phyloP scores from a whole-genome alignment of 768 basidiomycete species.

The Sporobolomyces pararoseus region DNA sequence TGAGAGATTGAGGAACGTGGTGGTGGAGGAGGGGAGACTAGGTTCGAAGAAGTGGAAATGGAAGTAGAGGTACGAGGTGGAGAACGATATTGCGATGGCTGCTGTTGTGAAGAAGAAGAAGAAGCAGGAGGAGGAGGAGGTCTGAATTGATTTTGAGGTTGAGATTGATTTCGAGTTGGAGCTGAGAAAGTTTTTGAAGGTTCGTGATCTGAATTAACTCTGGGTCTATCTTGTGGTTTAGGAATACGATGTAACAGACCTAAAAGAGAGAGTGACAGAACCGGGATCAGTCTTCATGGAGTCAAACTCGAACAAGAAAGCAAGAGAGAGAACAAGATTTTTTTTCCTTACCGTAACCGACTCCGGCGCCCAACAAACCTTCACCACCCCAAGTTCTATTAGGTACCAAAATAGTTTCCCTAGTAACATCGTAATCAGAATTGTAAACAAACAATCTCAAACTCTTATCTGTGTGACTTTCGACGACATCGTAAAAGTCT shows the following conservation, averaged over 20 bases:
- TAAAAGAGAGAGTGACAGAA: background rate
- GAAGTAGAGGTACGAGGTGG: background rate
- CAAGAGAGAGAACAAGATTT: background rate
- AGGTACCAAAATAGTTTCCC: slow-evolving; percentile 57
- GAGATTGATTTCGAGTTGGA: slow-evolving; percentile 4
- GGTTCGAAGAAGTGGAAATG: background rate
- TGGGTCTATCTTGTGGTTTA: slow-evolving; percentile 61
- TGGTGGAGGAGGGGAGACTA: background rate
- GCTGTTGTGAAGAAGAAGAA: background rate
- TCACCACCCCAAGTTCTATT: slow-evolving; percentile 98
- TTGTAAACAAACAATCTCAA: slow-evolving; percentile 93
- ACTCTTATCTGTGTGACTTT: slow-evolving; percentile 89
- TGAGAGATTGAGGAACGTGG: background rate
- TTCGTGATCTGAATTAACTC: slow-evolving; percentile 50
- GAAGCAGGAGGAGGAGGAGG: slow-evolving; percentile 1
- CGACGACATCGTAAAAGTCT: slow-evolving; percentile 94
- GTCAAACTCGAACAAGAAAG: background rate
- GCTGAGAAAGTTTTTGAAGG: background rate
- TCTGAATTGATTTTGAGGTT: background rate
- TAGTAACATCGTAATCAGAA: slow-evolving; percentile 84
- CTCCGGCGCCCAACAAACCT: slow-evolving; percentile 88
- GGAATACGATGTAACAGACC: slow-evolving; percentile 84
- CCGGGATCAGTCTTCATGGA: background rate
- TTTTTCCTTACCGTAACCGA: slow-evolving; percentile 61
- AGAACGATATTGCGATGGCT: background rate